Evolutionary conservation across 495 filamentous ascomycete genomes (phyloP), one percentile per base, ranked within the genome.

Genomic region (Wilcoxina mikolae): DNA sequence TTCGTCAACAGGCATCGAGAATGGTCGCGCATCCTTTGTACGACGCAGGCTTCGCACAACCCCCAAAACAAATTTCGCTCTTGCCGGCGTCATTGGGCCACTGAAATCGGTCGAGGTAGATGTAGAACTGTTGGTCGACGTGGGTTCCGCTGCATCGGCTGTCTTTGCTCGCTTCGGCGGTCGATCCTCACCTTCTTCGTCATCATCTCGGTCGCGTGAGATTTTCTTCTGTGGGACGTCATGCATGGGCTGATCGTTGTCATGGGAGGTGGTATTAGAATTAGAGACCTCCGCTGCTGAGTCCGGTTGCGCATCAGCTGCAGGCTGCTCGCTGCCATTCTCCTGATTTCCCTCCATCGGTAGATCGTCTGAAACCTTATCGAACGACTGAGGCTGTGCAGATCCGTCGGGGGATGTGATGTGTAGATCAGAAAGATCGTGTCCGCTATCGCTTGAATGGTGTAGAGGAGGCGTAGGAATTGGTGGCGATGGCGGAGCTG

Each of bases 151-250:
- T 39, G 50, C 74, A 58, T 72, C 72, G 4, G 74, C 75, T 12
- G 81, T 78, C 68, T 82, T 88, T 31, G 83, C 74, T 24, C 86
- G 78, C 68, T 94, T 94, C 5, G 84, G 75, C 18, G 79, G 78
- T 18, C 81, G 85, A 57, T 84, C 85, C n/a, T 85, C 82, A 31
- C 73, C 74, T 29, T 78, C 80, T 3, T 73, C 68, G 15, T 90
- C 85, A 0, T 87, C 81, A 56, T 85, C 83, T 7, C 84, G 76
- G 0, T 56, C 55, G 24, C 64, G 57, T 22, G 58, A 53, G n/a
- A 56, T 48, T 41, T 66, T 66, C 35, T 55, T 47, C n/a, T 47
- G 49, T 12, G 60, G 54, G 35, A 46, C 57, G 60, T 65, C 62
- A 31, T 47, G 28, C 62, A 65, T 64, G 3, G 61, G 38, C 33